phyloP scores from a whole-genome alignment of 1,284 basidiomycete genomes.

The Inonotus obliquus region DNA sequence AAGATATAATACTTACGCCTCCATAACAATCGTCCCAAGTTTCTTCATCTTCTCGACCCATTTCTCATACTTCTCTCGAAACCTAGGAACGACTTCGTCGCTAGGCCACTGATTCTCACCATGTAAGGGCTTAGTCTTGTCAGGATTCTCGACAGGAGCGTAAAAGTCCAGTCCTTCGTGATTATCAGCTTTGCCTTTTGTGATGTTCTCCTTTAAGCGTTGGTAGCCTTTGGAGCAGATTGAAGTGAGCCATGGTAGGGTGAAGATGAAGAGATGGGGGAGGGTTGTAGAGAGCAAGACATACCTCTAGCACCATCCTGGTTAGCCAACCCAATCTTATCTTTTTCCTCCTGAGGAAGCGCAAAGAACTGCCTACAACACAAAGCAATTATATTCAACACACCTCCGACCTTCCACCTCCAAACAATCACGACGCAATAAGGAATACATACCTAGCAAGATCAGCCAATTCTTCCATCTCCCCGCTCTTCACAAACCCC shows the following conservation, averaged over 20 bases:
- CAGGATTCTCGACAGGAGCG: conserved; percentile 61
- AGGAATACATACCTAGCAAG: conserved; percentile 41
- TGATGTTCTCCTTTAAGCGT: conserved; percentile 75
- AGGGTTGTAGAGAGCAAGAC: conserved; percentile 20
- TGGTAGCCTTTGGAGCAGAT: conserved; percentile 52
- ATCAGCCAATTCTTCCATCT: conserved; percentile 60
- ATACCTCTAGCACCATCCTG: conserved; percentile 73
- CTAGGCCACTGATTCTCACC: conserved; percentile 83
- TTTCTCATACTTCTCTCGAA: conserved; percentile 55
- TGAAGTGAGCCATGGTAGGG: neutral
- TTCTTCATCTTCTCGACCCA: conserved; percentile 83
- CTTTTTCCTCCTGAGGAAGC: conserved; percentile 69
- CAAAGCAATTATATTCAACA: neutral
- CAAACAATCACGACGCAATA: neutral
- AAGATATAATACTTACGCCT: conserved; percentile 53
- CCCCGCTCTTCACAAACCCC: conserved; percentile 37
- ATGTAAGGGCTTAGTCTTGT: conserved; percentile 65
- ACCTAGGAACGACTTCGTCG: conserved; percentile 37
- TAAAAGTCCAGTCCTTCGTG: conserved; percentile 86
- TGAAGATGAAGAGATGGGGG: neutral
- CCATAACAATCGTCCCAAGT: conserved; percentile 73
- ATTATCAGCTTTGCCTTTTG: conserved; percentile 77
- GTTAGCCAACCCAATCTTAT: conserved; percentile 56
- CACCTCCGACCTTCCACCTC: neutral
- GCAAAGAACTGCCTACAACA: conserved; percentile 60